phyloP scores from a whole-genome alignment of 108 stramenopile species.

The Cyclotella atomus region DNA sequence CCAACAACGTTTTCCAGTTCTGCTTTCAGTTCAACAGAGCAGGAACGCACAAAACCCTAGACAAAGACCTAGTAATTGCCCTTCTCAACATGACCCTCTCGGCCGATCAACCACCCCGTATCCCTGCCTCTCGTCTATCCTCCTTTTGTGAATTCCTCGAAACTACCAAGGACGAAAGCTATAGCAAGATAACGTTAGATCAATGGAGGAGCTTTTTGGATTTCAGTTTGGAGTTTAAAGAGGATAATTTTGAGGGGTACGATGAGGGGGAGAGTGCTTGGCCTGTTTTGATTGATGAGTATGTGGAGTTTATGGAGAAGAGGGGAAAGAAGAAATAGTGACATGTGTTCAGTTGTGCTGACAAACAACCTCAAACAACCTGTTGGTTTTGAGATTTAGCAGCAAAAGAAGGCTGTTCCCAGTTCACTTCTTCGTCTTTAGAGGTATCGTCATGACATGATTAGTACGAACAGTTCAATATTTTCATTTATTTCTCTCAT shows the following conservation, averaged over 20 bases:
- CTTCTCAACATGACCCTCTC: slow-evolving; percentile 71
- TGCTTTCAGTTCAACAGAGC: slow-evolving; percentile 91
- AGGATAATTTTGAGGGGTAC: slow-evolving; percentile 64
- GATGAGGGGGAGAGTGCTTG: slow-evolving; percentile 84
- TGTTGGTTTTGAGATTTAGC: too few species aligned
- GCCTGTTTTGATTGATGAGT: slow-evolving; percentile 88
- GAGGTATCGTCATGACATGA: not conserved
- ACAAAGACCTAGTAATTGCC: slow-evolving; percentile 87
- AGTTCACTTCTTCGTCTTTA: not conserved
- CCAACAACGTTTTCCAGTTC: slow-evolving; percentile 54
- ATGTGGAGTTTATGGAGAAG: slow-evolving; percentile 83
- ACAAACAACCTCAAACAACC: too few species aligned
- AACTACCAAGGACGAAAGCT: slow-evolving; percentile 57
- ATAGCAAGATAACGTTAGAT: slow-evolving; percentile 84
- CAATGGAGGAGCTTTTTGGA: slow-evolving; percentile 90
- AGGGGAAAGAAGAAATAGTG: slow-evolving; percentile 43
- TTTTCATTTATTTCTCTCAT: too few species aligned
- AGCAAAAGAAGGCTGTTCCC: not conserved
- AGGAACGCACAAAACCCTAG: slow-evolving; percentile 91
- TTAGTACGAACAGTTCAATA: not conserved
- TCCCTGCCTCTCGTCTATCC: slow-evolving; percentile 55
- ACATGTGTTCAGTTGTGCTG: not conserved
- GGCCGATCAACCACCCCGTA: slow-evolving; percentile 34
- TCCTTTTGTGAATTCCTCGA: slow-evolving; percentile 71
- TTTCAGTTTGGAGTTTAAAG: slow-evolving; percentile 72